These are phyloP conservation scores for Cymbidium sinense DNA, from an alignment of 106 monocot genomes.

Conservation along the genomic window DNA sequence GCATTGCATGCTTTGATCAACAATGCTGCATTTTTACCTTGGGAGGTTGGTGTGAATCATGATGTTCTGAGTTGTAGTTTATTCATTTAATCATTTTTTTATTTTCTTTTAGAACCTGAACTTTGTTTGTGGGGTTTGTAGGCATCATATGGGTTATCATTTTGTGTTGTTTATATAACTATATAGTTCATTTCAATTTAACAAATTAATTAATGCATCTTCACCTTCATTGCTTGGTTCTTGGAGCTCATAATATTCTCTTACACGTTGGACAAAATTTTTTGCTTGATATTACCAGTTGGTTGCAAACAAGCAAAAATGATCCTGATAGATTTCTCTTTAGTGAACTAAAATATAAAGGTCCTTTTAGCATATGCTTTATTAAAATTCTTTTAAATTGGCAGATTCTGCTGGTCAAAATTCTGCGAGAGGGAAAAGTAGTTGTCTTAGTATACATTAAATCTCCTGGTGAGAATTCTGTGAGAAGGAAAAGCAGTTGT, in stretches of 20 bases:
- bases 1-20: slow-evolving; percentile 84
- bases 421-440: too few relatives aligned
- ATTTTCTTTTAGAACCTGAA: background rate
- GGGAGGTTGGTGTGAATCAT: too few relatives aligned
- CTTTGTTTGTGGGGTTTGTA: background rate
- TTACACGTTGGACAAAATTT: background rate
- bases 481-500: too few relatives aligned
- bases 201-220: too few relatives aligned
- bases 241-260: slow-evolving; percentile 1
- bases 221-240: too few relatives aligned
- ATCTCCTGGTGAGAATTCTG: too few relatives aligned
- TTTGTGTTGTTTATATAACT: background rate
- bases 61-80: too few relatives aligned
- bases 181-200: too few relatives aligned
- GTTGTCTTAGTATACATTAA: too few relatives aligned
- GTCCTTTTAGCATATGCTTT: too few relatives aligned
- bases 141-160: background rate
- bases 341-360: background rate
- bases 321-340: background rate
- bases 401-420: too few relatives aligned
- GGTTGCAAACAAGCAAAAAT: background rate
- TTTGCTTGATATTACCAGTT: background rate
- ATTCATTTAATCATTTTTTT: background rate
- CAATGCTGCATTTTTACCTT: slow-evolving; percentile 91
- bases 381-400: too few relatives aligned